Base-by-base conservation (phyloP, 768 basidiomycete genomes). In the Trametopsis cervina region DNA sequence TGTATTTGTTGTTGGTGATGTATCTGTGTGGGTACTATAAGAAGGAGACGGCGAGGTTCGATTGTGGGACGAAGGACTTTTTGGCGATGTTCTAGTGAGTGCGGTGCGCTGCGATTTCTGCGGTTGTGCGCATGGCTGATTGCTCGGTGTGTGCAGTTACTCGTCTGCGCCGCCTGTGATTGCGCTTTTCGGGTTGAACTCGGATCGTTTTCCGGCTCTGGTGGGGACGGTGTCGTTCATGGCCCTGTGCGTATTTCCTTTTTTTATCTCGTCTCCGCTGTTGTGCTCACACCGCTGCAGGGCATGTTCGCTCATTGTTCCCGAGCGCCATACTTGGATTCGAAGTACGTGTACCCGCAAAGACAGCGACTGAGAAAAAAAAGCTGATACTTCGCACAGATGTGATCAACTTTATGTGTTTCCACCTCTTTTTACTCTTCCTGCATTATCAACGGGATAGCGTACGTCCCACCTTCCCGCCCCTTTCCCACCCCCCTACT, bases 361-460 rank as follows among this genome's bases (percentile, higher is more conserved):
- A n/a, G n/a, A n/a, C n/a, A n/a, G 26, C 26, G 11, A 4, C 44
- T 33, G 22, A 20, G 21, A 25, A 17, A n/a, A 42, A 55, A 23
- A 59, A 40, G 20, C 40, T 44, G n/a, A 42, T 39, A 23, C 24
- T 26, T n/a, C 38, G 18, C 17, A 27, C 52, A 82, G 80, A 74
- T 59, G 70, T 81, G 64, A 72, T 85, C 57, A 80, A 83, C 66
- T 85, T 87, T 56, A 63, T 83, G 42, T 59, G 86, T 17, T 94
- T 86, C 62, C 85, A 90, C 52, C 72, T 69, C 3, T 90, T 94
- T 63, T 66, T 95, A 51, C 76, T 92, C 18, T 89, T 84, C 60
- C 76, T 85, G 4, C 66, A 67, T 41, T 69, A 65, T 49, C 66
- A 71, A 47, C 68, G 69, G 25, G 75, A 74, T 57, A 64, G 66